phyloP scores from a whole-genome alignment of 164 flowering plant genomes.

The Paratinospora sagittata region DNA sequence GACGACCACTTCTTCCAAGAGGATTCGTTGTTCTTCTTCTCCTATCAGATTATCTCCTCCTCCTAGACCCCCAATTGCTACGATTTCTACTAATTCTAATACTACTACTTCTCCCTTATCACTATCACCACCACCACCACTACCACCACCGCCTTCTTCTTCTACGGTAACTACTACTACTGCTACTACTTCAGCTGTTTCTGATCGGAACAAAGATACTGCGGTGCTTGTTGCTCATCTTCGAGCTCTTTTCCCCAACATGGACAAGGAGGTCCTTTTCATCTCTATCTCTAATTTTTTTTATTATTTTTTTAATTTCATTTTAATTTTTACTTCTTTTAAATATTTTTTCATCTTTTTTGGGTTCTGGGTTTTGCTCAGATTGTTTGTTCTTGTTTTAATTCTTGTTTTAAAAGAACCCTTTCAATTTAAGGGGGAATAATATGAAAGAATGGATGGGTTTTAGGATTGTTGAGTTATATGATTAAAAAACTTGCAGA shows the following conservation, averaged over 20 bases:
- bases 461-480: too few species aligned
- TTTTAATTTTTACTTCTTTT: background rate
- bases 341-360: too few species aligned
- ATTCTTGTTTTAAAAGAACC: background rate
- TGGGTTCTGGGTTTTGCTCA: too few species aligned
- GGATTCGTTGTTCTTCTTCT: constrained; percentile 37
- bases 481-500: background rate
- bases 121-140: background rate
- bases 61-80: constrained; percentile 6
- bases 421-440: too few species aligned
- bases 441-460: too few species aligned
- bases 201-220: background rate
- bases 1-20: constrained; percentile 34
- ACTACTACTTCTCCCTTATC: background rate
- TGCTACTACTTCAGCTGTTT: too few species aligned
- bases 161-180: too few species aligned
- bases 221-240: constrained; percentile 13
- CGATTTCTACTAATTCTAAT: too few species aligned
- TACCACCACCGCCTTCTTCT: constrained; percentile 21
- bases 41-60: constrained; percentile 28
- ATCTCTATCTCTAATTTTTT: background rate
- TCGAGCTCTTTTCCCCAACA: constrained; percentile 17
- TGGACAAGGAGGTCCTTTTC: constrained; percentile 21
- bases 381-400: constrained; percentile 1
- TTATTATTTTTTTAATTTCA: background rate